Conservation (phyloP, 2,329 filamentous ascomycete genomes). For the Hypoxylon sp. region DNA sequence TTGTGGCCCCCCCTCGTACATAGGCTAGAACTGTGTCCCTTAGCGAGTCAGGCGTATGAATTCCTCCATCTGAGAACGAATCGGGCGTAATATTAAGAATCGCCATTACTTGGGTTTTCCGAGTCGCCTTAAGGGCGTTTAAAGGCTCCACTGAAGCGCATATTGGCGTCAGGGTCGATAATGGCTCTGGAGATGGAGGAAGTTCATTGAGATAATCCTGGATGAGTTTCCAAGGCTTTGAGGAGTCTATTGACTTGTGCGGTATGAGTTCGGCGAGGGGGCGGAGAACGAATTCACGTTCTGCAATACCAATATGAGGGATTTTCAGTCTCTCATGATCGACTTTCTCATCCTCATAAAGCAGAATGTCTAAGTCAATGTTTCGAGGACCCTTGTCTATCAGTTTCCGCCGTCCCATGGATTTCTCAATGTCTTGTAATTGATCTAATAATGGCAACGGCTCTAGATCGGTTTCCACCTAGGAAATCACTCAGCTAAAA, state of each 20-base stretch:
- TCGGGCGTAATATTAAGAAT: constrained; percentile 96
- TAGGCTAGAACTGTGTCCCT: constrained; percentile 72
- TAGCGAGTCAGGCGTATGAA: constrained; percentile 70
- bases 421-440: constrained; percentile 86
- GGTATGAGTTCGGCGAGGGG: constrained; percentile 83
- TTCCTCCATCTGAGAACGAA: constrained; percentile 94
- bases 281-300: constrained; percentile 93
- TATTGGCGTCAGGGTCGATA: constrained; percentile 73
- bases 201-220: constrained; percentile 75
- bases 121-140: constrained; percentile 69
- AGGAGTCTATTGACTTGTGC: constrained; percentile 65
- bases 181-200: constrained; percentile 62
- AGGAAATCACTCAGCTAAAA: constrained; percentile 29
- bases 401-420: constrained; percentile 83
- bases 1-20: constrained; percentile 79
- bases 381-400: constrained; percentile 95
- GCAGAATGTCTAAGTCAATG: constrained; percentile 92
- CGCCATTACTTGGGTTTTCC: constrained; percentile 87
- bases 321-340: constrained; percentile 82
- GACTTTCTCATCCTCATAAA: constrained; percentile 80
- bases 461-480: constrained; percentile 85
- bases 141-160: constrained; percentile 67
- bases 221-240: constrained; percentile 72
- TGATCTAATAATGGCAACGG: constrained; percentile 83
- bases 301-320: constrained; percentile 87